phyloP scores from a whole-genome alignment of 164 flowering plant genomes.

The Taxillus chinensis region DNA sequence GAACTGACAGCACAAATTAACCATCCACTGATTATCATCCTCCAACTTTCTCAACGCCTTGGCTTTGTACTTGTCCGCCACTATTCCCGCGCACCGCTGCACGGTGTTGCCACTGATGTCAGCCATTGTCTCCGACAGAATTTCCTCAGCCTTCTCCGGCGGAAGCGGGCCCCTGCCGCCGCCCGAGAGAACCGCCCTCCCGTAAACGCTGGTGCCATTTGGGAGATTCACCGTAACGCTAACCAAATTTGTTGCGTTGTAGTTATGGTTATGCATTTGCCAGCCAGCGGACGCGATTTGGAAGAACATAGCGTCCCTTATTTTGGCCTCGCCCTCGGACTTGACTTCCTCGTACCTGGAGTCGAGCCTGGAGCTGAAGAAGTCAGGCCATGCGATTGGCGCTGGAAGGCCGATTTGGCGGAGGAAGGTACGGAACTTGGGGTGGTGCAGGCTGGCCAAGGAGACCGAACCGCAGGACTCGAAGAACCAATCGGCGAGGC shows the following conservation, averaged over 20 bases:
- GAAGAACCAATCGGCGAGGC: neutral
- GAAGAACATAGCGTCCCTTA: conserved; percentile 1
- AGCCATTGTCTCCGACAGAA: conserved; percentile 59
- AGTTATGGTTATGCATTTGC: neutral
- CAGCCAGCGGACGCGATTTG: neutral
- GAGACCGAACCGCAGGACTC: conserved; percentile 1
- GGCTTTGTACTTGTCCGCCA: conserved; percentile 65
- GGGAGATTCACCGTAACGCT: conserved; percentile 1
- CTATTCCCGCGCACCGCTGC: conserved; percentile 78
- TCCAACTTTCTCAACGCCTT: conserved; percentile 78
- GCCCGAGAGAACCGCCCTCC: neutral
- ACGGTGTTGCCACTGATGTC: conserved; percentile 46
- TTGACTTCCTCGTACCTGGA: neutral
- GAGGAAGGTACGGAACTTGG: conserved; percentile 1
- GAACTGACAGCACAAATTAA: conserved; percentile 72
- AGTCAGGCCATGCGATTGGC: neutral
- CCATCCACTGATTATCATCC: conserved; percentile 84
- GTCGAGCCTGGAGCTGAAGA: neutral
- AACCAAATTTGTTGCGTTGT: neutral
- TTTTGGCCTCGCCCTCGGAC: neutral
- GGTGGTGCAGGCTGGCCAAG: neutral
- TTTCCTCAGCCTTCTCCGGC: conserved; percentile 76
- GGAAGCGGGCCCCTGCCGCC: conserved; percentile 21
- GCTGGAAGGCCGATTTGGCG: neutral
- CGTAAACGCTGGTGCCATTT: neutral